phyloP scores from a whole-genome alignment of 2,329 filamentous ascomycete genomes.

The Coniochaeta hoffmannii region DNA sequence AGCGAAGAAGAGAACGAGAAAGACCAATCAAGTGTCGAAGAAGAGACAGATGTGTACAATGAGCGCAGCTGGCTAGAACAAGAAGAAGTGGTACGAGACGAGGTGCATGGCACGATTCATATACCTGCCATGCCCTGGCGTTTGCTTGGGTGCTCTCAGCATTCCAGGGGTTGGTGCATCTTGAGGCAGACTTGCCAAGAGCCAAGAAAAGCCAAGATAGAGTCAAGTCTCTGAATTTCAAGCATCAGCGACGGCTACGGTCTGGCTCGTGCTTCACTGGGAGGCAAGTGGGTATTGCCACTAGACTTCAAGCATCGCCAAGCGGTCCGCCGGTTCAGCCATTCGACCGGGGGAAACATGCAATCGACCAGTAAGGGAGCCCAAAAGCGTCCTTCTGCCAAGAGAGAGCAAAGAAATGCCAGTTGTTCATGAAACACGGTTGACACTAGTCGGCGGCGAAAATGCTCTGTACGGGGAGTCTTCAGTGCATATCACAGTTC shows the following conservation, averaged over 20 bases:
- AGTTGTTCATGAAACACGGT: slow-evolving; percentile 11
- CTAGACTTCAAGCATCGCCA: not conserved
- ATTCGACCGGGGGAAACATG: slow-evolving; percentile 1
- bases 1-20: slow-evolving; percentile 14
- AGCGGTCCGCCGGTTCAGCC: not conserved
- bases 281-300: not conserved
- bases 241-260: not conserved
- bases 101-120: slow-evolving; percentile 16
- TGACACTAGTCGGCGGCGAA: slow-evolving; percentile 11
- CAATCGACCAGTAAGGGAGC: not conserved
- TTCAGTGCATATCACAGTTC: not conserved
- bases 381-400: slow-evolving; percentile 6
- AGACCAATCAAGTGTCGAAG: slow-evolving; percentile 16
- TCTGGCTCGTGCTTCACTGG: not conserved
- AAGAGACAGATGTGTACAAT: slow-evolving; percentile 12
- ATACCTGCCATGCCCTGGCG: slow-evolving; percentile 16
- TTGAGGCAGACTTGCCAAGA: not conserved
- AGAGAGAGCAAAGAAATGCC: slow-evolving; percentile 8
- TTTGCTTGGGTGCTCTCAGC: not conserved
- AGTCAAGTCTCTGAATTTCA: not conserved
- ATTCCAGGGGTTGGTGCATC: not conserved
- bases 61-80: slow-evolving; percentile 26
- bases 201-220: slow-evolving; percentile 4
- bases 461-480: not conserved
- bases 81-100: slow-evolving; percentile 4